Conservation (phyloP, 257 asterid species). For the Rauvolfia tetraphylla region DNA sequence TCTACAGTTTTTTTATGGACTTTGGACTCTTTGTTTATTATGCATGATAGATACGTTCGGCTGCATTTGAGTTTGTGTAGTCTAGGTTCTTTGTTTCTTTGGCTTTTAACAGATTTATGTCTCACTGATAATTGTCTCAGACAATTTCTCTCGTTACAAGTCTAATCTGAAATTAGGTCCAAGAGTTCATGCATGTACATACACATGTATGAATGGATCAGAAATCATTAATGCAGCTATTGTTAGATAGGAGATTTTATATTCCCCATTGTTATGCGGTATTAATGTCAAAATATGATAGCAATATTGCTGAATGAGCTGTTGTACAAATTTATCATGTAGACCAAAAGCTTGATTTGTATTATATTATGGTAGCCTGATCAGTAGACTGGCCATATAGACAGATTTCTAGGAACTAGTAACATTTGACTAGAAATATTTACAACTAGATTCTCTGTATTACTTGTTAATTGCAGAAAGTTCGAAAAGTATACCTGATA, state of each 20-base stretch:
- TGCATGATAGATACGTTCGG: background rate
- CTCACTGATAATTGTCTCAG: background rate
- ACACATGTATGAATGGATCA: background rate
- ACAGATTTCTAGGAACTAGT: background rate
- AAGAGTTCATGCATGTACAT: background rate
- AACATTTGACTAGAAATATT: background rate
- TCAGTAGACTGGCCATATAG: background rate
- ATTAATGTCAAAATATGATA: background rate
- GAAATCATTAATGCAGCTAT: background rate
- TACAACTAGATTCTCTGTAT: background rate
- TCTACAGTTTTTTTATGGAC: background rate
- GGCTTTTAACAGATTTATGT: background rate
- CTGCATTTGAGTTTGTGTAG: background rate
- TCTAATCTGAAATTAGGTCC: background rate
- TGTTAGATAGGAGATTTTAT: background rate
- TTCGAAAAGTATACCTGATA: conserved; percentile 62
- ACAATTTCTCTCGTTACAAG: background rate
- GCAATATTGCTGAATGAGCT: background rate
- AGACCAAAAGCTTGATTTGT: background rate
- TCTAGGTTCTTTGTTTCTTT: background rate
- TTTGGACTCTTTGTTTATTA: background rate
- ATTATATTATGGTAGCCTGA: background rate
- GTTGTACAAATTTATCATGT: background rate
- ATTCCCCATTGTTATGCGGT: background rate
- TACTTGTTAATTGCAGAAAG: conserved; percentile 49